Base-by-base conservation (phyloP, 192 early-diverging fungal species). In the Phlyctochytrium arcticum region DNA sequence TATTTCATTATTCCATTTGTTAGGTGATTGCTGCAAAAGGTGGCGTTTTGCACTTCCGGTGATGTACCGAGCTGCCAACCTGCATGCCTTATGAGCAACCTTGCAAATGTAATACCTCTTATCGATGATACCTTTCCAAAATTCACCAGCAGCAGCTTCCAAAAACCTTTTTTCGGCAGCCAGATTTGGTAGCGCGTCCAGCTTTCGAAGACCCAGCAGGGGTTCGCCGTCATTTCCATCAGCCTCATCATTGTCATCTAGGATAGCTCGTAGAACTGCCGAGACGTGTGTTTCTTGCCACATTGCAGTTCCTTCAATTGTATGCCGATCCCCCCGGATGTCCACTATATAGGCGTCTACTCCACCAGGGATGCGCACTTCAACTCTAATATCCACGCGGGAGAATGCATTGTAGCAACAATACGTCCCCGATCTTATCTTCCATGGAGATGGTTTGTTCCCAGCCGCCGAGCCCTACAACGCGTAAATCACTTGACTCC, bases 391-490 rank as follows among this genome's bases (percentile, higher is more conserved):
- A 77, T 99, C 97, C 6, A 97, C 89, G 21, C 93, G 84, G 5
- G 95, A 94, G 65, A 99, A 99, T 4, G 93, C 93, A 75, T 99
- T 97, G 78, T 91, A 99, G 72, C 93, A 92, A 78, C 96, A 94
- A 76, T 89, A 90, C 1, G 87, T 89, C 23, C 88, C 89, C 23
- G 83, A 84, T 9, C 70, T 71, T 48, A 90, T 85, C 71, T 88
- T 88, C 84, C 80, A 86, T 15, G 72, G 75, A 29, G 69, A 73
- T 26, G 75, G 72, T 44, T 81, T 44, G n/a, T n/a, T n/a, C 39
- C 62, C 69, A 57, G 59, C 73, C 48, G 87, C 84, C 83, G 86
- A 90, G 17, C 84, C 83, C 67, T 86, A 81, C 70, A 48, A n/a
- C 9, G 19, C 29, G 3, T 3, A 19, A 44, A 44, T 44, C 39